Evolutionary conservation across 352 stramenopile species (phyloP), one percentile per base, ranked within the genome.

Genomic region (Saprolegnia diclina): DNA sequence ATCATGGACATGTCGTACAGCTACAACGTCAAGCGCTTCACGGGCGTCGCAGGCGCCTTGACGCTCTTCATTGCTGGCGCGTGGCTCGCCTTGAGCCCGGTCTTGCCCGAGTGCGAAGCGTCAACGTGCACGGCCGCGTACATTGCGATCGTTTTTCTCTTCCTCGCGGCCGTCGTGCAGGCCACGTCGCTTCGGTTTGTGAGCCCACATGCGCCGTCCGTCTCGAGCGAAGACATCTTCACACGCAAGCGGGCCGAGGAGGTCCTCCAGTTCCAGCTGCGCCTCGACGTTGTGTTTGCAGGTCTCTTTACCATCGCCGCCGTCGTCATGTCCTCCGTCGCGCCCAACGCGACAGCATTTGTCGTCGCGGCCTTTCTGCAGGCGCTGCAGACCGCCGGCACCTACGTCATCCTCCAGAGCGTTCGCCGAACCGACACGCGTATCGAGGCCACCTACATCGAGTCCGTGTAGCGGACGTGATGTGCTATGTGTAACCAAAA

Each of bases 371-470:
- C 52, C 35, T 59, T 59, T 24, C 52, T 59, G 35, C 52, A 59
- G 35, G 52, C 35, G 24, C 52, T 59, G 3, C 52, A 59, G n/a
- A 59, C 52, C 3, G 35, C 52, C 1, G 52, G 52, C 3, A 59
- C 52, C 1, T 59, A 59, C 35, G 52, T 59, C 35, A 18, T 59
- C 13, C 52, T 59, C 3, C 52, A 59, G 35, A 59, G 19, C 19
- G 52, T 59, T 2, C 52, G 52, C 35, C 52, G 19, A 24, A 59
- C 11, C 13, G 13, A 16, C 11, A 21, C 52, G 11, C 52, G 52
- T 14, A 59, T 59, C 35, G 52, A 59, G n/a, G 52, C 52, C 24
- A 59, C 52, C 11, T 59, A 59, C 52, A 40, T 59, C 35, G 52
- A 59, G n/a, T 59, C 52, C 16, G n/a, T 24, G 4, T 59, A 59